Evolutionary conservation across 805 yeast species (phyloP).

Genomic region (Candida gorgasii): DNA sequence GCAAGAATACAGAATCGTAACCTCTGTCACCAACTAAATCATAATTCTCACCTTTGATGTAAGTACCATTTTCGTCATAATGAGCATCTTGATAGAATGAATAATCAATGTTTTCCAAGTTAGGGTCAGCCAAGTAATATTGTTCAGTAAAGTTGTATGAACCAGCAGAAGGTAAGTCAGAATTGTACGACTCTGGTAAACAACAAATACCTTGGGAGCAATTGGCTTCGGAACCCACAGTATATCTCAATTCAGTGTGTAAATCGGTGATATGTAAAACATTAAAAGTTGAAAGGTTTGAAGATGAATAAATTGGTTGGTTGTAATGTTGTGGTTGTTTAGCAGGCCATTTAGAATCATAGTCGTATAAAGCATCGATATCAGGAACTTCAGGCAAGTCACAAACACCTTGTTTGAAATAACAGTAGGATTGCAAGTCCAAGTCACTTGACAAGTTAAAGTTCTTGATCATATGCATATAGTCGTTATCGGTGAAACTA

Average conservation of each 20-base stretch:
- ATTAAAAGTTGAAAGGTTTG: constrained; percentile 45
- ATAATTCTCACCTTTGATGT: constrained; percentile 34
- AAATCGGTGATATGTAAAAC: constrained; percentile 69
- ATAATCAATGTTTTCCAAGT: constrained; percentile 9
- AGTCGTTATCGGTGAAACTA: constrained; percentile 40
- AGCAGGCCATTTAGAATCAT: constrained; percentile 38
- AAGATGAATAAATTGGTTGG: constrained; percentile 28
- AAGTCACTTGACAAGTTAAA: constrained; percentile 39
- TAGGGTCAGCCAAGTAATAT: constrained; percentile 19
- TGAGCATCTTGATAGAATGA: constrained; percentile 28
- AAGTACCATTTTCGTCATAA: constrained; percentile 25
- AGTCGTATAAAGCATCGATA: constrained; percentile 33
- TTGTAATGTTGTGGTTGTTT: constrained; percentile 24
- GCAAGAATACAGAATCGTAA: constrained; percentile 26
- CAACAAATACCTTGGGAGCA: constrained; percentile 63
- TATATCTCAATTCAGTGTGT: constrained; percentile 58
- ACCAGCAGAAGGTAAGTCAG: constrained; percentile 21
- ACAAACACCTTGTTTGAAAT: constrained; percentile 47
- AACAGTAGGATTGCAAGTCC: constrained; percentile 55
- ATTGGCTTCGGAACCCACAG: constrained; percentile 58
- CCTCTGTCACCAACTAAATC: constrained; percentile 27
- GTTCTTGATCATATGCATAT: constrained; percentile 34
- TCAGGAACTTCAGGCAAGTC: constrained; percentile 53
- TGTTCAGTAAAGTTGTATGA: constrained; percentile 32
- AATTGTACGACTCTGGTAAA: constrained; percentile 48